These are phyloP conservation scores for Pisolithus microcarpus DNA, from an alignment of 768 basidiomycete species.

Conservation along the genomic window DNA sequence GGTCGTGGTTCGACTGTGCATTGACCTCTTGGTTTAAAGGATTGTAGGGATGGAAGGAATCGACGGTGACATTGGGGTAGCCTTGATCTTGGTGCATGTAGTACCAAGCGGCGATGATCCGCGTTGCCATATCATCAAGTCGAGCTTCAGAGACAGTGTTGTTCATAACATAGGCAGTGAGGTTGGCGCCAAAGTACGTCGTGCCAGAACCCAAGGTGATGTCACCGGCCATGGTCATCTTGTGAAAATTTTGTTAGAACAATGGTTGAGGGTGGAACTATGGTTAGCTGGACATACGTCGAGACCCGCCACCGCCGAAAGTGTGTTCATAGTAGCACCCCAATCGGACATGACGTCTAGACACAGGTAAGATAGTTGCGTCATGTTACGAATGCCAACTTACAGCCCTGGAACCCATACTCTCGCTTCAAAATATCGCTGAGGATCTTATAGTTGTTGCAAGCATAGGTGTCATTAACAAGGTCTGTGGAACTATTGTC, in stretches of 20 bases:
- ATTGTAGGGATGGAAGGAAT: slow-evolving; percentile 23
- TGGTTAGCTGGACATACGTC: slow-evolving; percentile 38
- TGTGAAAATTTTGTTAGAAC: slow-evolving; percentile 16
- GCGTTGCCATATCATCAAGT: slow-evolving; percentile 65
- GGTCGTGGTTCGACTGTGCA: slow-evolving; percentile 49
- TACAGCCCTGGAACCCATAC: slow-evolving; percentile 61
- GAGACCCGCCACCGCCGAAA: slow-evolving; percentile 52
- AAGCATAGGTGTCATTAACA: slow-evolving; percentile 55
- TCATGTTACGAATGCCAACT: background rate
- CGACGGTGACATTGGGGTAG: slow-evolving; percentile 20
- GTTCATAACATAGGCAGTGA: slow-evolving; percentile 53
- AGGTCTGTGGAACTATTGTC: slow-evolving; percentile 29
- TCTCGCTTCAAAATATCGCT: slow-evolving; percentile 61
- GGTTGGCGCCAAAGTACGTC: slow-evolving; percentile 53
- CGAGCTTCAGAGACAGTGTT: slow-evolving; percentile 51
- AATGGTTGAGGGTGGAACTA: background rate
- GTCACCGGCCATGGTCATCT: slow-evolving; percentile 72
- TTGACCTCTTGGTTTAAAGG: slow-evolving; percentile 39
- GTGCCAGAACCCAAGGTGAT: slow-evolving; percentile 31
- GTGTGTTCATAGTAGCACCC: slow-evolving; percentile 45
- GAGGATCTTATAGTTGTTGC: slow-evolving; percentile 53
- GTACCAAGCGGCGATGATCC: slow-evolving; percentile 62
- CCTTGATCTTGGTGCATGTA: slow-evolving; percentile 28
- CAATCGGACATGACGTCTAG: slow-evolving; percentile 54
- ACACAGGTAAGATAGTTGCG: background rate